A percentile compares a stretch with the other conserved stretches of the same genome.
Evolutionary conservation across 176 grass and related monocot species (phyloP).

Genomic region (Areca catechu): DNA sequence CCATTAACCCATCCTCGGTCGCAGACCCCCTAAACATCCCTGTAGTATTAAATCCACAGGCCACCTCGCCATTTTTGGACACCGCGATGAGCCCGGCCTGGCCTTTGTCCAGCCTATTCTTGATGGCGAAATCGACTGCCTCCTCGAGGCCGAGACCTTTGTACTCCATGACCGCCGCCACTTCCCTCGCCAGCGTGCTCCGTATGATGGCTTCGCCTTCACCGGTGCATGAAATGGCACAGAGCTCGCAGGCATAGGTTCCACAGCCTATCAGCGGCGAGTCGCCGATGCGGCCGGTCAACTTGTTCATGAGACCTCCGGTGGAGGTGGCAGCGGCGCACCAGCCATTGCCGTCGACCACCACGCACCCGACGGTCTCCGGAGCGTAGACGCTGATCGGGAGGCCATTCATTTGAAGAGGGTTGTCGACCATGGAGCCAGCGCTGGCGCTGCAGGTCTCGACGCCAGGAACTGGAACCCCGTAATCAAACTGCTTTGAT

Average conservation of each 20-base stretch:
- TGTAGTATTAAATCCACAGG: conserved; percentile 2
- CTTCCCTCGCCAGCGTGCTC: conserved; percentile 19
- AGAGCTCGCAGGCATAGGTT: conserved; percentile 7
- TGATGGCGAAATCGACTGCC: conserved; percentile 2
- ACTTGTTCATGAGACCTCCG: conserved; percentile 17
- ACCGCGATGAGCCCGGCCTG: conserved; percentile 14
- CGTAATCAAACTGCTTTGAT: conserved; percentile 11
- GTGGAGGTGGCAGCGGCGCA: conserved; percentile 17
- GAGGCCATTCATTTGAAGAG: conserved; percentile 11
- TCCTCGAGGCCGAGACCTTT: conserved; percentile 6
- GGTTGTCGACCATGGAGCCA: neutral
- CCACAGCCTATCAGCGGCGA: conserved; percentile 11
- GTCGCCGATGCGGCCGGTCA: conserved; percentile 15
- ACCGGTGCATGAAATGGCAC: conserved; percentile 12
- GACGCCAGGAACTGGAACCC: neutral
- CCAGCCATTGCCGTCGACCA: neutral
- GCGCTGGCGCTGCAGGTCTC: neutral
- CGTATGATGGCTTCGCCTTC: conserved; percentile 16
- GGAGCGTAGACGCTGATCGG: conserved; percentile 14
- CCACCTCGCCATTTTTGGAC: conserved; percentile 7
- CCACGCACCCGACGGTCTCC: conserved; percentile 17
- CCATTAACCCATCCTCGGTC: conserved; percentile 1
- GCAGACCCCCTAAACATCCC: conserved; percentile 11
- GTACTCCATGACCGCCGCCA: conserved; percentile 19
- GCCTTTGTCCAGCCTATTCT: conserved; percentile 4